phyloP scores from a whole-genome alignment of 352 stramenopile species.

The Phytophthora cactorum region DNA sequence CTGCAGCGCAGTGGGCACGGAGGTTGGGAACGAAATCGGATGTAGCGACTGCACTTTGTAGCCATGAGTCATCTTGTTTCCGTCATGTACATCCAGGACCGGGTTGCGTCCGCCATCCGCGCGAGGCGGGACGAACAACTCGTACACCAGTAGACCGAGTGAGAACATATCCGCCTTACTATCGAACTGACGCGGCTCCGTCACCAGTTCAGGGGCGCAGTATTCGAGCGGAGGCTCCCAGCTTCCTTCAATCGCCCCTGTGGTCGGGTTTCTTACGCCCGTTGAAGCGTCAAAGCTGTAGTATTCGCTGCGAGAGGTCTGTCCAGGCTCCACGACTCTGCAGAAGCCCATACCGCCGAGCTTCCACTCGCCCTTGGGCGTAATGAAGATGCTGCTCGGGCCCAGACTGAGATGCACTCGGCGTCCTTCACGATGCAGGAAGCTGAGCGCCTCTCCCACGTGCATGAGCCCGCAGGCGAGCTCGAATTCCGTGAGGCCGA shows the following conservation, averaged over 20 bases:
- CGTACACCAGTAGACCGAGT: constrained; percentile 83
- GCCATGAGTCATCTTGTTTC: constrained; percentile 89
- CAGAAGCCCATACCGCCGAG: constrained; percentile 92
- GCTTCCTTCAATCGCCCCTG: constrained; percentile 62
- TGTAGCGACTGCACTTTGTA: constrained; percentile 92
- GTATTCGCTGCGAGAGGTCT: constrained; percentile 87
- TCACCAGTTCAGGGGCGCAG: constrained; percentile 85
- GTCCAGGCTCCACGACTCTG: constrained; percentile 79
- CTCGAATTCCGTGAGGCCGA: constrained; percentile 89
- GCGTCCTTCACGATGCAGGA: constrained; percentile 89
- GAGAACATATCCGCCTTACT: constrained; percentile 89
- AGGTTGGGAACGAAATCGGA: constrained; percentile 80
- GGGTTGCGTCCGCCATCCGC: constrained; percentile 82
- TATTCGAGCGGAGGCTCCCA: constrained; percentile 90
- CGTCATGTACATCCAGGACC: constrained; percentile 83
- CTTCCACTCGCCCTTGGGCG: constrained; percentile 92
- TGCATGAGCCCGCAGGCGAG: constrained; percentile 89
- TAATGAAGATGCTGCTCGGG: constrained; percentile 92
- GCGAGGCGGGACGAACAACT: constrained; percentile 83
- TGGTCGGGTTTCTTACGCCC: constrained; percentile 56
- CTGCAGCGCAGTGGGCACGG: constrained; percentile 80
- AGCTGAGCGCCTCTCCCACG: constrained; percentile 90
- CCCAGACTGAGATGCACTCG: constrained; percentile 88
- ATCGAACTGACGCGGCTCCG: constrained; percentile 81
- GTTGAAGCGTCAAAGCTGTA: constrained; percentile 69